These are phyloP conservation scores for Tylopilus felleus DNA, from an alignment of 768 basidiomycete genomes.

Conservation along the genomic window DNA sequence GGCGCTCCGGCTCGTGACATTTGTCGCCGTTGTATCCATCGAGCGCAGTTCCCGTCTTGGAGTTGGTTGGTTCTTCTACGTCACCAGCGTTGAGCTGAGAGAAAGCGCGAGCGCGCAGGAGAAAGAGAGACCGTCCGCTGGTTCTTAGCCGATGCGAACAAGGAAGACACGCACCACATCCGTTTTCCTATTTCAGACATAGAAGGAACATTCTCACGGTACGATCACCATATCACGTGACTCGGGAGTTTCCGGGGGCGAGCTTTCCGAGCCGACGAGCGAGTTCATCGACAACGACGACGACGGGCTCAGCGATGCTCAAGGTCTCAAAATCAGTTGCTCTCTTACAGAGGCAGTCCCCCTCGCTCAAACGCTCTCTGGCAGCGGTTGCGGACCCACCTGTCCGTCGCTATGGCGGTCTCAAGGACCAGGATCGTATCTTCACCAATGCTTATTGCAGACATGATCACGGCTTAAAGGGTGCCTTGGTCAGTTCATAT, in stretches of 20 bases:
- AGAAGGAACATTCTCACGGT: slow-evolving; percentile 4
- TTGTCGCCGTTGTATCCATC: slow-evolving; percentile 15
- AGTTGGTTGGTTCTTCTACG: not conserved
- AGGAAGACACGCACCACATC: slow-evolving; percentile 11
- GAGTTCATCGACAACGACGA: slow-evolving; percentile 11
- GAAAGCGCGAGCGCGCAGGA: not conserved
- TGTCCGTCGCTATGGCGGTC: slow-evolving; percentile 85
- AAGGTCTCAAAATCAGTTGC: slow-evolving; percentile 26
- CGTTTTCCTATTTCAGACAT: slow-evolving; percentile 8
- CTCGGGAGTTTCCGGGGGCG: slow-evolving; percentile 18
- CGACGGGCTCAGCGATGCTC: slow-evolving; percentile 24
- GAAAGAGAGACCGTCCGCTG: not conserved
- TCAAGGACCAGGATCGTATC: slow-evolving; percentile 92
- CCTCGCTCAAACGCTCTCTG: slow-evolving; percentile 32
- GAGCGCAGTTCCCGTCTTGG: not conserved
- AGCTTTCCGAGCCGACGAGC: not conserved
- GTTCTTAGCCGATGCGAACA: slow-evolving; percentile 13
- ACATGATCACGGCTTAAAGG: slow-evolving; percentile 92
- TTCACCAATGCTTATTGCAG: slow-evolving; percentile 88
- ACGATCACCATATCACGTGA: slow-evolving; percentile 9
- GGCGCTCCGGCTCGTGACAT: slow-evolving; percentile 14
- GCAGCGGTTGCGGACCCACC: slow-evolving; percentile 84
- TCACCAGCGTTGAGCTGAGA: slow-evolving; percentile 1
- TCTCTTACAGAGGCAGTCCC: slow-evolving; percentile 18
- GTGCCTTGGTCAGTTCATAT: slow-evolving; percentile 61